Base-by-base conservation (phyloP, 192 early-diverging fungal species). In the Coemansia sp. region DNA sequence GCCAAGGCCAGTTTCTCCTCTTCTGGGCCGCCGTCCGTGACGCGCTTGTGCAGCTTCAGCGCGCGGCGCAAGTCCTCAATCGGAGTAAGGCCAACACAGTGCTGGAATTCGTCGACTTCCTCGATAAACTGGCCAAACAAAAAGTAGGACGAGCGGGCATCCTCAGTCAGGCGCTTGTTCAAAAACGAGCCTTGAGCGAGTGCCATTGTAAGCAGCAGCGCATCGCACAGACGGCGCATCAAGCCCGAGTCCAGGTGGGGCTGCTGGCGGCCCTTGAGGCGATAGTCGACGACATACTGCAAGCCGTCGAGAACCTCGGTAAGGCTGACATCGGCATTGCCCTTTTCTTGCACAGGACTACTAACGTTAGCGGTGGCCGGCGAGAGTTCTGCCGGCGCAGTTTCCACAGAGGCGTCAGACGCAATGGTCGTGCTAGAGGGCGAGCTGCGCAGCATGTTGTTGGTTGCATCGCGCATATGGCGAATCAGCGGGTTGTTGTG, bases 51-150 rank as follows among this genome's bases (percentile, higher is more conserved):
- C 67, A 84, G 69, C 68, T 69, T 66, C 42, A 98, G 85, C 15
- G 86, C 75, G 34, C 91, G 90, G 23, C 90, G 87, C 29, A 98
- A 84, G 74, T 96, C 94, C 7, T 90, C 87, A 23, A 88, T 85
- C n/a, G 89, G 88, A 64, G 89, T 88, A 63, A 90, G 85, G 58
- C 85, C 89, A 2, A 98, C 93, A 29, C 91, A 91, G 15, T 73
- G 76, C 64, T 95, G 90, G 67, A 98, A 98, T 74, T 97, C 94
- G 68, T 88, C 87, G 37, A 98, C 94, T 86, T 98, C 93, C 73
- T 94, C 90, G 34, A 97, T 69, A 73, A 98, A 97, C 82, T 97
- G 95, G 25, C 93, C 96, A 90, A 98, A 96, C 53, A 98, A 85
- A 36, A 87, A 88, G 80, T 96, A 96, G 17, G 95, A 94, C 17